phyloP scores from a whole-genome alignment of 78 protist genomes.

The Monosiga brevicollis region DNA sequence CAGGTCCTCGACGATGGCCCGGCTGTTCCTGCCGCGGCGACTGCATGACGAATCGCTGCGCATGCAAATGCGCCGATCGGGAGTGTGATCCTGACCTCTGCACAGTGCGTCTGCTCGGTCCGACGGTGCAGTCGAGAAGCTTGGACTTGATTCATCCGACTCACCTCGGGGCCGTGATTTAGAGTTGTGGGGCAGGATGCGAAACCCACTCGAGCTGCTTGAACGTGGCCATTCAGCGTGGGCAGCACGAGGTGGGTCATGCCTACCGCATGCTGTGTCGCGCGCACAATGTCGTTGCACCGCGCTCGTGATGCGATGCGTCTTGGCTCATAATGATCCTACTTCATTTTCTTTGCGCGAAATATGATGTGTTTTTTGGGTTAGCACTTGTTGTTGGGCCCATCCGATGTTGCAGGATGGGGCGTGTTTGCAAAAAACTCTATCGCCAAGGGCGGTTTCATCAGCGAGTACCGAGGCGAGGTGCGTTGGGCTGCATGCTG shows the following conservation, averaged over 20 bases:
- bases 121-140: too few species aligned
- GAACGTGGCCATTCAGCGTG: background rate
- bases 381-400: background rate
- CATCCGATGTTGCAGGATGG: background rate
- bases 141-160: background rate
- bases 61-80: background rate
- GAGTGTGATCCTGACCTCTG: constrained; percentile 18
- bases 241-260: background rate
- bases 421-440: background rate
- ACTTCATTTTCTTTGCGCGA: background rate
- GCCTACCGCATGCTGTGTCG: background rate
- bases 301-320: background rate
- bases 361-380: background rate
- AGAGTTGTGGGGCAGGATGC: background rate
- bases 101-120: background rate
- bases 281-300: background rate
- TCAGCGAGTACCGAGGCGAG: background rate
- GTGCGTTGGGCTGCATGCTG: background rate
- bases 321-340: background rate
- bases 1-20: background rate
- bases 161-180: background rate
- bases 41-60: background rate
- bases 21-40: constrained; percentile 1
- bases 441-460: background rate
- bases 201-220: background rate